A percentile compares a stretch with the other conserved stretches of the same genome.
Evolutionary conservation across 306 rosid species (phyloP).

Genomic region (Fragaria nilgerrensis): DNA sequence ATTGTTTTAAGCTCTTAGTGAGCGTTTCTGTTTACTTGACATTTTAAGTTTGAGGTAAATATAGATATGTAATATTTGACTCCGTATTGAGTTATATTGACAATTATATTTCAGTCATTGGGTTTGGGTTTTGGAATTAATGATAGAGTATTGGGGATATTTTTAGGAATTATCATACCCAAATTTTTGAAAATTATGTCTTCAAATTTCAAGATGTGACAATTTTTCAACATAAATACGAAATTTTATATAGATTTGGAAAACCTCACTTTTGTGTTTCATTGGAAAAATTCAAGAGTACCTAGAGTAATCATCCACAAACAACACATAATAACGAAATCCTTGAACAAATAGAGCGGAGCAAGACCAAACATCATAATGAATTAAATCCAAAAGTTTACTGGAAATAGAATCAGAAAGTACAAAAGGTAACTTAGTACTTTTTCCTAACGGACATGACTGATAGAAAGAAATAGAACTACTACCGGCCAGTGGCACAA

Average conservation of each 20-base stretch:
- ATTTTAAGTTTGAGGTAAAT: too few species aligned
- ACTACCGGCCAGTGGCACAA: not conserved
- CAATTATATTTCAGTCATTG: too few species aligned
- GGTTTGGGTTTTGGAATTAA: too few species aligned
- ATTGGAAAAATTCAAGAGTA: not conserved
- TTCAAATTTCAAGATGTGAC: too few species aligned
- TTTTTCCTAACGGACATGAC: not conserved
- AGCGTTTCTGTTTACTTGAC: too few species aligned
- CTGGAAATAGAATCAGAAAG: not conserved
- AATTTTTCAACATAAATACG: not conserved
- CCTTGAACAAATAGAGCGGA: not conserved
- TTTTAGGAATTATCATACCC: too few species aligned
- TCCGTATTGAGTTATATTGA: too few species aligned
- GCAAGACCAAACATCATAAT: not conserved
- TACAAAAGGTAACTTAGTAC: not conserved
- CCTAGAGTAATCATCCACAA: not conserved
- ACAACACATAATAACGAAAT: not conserved
- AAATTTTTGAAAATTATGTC: too few species aligned
- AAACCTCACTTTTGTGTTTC: not conserved
- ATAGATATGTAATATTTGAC: too few species aligned
- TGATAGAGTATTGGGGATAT: too few species aligned
- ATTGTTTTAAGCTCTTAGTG: too few species aligned
- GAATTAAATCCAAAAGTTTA: not conserved
- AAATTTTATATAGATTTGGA: too few species aligned
- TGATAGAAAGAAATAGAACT: not conserved